phyloP scores from a whole-genome alignment of 768 basidiomycete genomes.

The Leccinum subgranulosum region DNA sequence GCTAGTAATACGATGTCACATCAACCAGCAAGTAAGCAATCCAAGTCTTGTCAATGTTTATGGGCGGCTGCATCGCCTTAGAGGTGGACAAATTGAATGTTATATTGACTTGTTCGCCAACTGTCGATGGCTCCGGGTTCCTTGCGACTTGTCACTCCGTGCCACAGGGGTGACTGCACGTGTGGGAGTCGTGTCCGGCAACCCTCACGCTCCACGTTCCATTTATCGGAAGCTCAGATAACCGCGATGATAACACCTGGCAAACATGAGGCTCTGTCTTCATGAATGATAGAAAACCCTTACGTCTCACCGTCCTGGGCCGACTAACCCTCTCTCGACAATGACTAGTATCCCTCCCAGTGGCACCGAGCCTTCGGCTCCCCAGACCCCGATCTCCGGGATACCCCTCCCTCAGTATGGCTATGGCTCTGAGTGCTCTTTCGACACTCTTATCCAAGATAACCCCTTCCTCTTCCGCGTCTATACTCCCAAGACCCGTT shows the following conservation, averaged over 20 bases:
- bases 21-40: background rate
- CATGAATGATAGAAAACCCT: slow-evolving; percentile 28
- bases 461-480: slow-evolving; percentile 81
- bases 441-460: slow-evolving; percentile 54
- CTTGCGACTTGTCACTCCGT: background rate
- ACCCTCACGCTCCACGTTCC: slow-evolving; percentile 4
- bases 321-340: slow-evolving; percentile 15
- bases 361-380: slow-evolving; percentile 13
- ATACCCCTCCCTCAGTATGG: slow-evolving; percentile 65
- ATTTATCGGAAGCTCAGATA: slow-evolving; percentile 24
- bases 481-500: slow-evolving; percentile 66
- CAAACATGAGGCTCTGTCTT: slow-evolving; percentile 26
- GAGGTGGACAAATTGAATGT: background rate
- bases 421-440: slow-evolving; percentile 61
- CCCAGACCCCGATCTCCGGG: slow-evolving; percentile 21
- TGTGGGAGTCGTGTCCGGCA: slow-evolving; percentile 17
- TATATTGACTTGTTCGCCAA: background rate
- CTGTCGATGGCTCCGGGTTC: background rate
- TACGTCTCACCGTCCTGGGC: slow-evolving; percentile 2
- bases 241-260: slow-evolving; percentile 26
- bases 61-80: background rate
- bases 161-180: slow-evolving; percentile 21
- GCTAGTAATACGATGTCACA: background rate
- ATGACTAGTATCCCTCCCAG: slow-evolving; percentile 22
- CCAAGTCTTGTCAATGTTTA: background rate